Evolutionary conservation across 2,329 filamentous ascomycete species (phyloP).

Genomic region (Fusarium paranaense): DNA sequence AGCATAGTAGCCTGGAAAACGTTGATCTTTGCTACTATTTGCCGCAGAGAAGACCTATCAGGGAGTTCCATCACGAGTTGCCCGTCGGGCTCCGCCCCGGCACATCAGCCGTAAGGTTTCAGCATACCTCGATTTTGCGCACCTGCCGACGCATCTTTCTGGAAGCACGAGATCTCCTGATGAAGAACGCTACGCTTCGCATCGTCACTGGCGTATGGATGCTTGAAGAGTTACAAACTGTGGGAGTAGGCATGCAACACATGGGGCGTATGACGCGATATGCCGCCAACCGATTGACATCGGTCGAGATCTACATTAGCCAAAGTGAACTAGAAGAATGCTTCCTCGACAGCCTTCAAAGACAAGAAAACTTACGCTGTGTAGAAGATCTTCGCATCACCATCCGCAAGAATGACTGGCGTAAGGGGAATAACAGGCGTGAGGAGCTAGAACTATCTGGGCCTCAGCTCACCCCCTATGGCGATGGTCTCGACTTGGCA

Average conservation of each 20-base stretch:
- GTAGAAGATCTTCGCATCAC: slow-evolving; percentile 21
- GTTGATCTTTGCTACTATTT: not conserved
- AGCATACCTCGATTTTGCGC: slow-evolving; percentile 11
- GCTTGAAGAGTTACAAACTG: not conserved
- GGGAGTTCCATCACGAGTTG: fast-evolving
- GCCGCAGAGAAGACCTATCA: not conserved
- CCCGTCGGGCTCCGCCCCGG: not conserved
- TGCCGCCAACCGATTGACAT: slow-evolving; percentile 20
- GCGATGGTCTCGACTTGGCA: not conserved
- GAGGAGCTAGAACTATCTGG: not conserved
- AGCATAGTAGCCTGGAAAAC: not conserved
- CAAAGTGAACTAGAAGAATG: fast-evolving
- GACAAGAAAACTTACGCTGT: not conserved
- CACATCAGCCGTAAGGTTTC: not conserved
- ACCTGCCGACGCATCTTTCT: slow-evolving; percentile 20
- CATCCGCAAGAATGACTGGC: slow-evolving; percentile 11
- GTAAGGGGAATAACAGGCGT: not conserved
- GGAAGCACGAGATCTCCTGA: slow-evolving; percentile 18
- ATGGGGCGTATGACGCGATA: slow-evolving; percentile 15
- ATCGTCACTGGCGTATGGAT: not conserved
- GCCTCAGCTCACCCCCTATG: slow-evolving; percentile 15
- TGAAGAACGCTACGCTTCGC: slow-evolving; percentile 10
- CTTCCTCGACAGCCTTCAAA: fast-evolving
- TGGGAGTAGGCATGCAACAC: not conserved
- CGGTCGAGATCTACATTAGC: not conserved